These are phyloP conservation scores for Suhomyces faveliae DNA, from an alignment of 805 yeast species.

Conservation along the genomic window DNA sequence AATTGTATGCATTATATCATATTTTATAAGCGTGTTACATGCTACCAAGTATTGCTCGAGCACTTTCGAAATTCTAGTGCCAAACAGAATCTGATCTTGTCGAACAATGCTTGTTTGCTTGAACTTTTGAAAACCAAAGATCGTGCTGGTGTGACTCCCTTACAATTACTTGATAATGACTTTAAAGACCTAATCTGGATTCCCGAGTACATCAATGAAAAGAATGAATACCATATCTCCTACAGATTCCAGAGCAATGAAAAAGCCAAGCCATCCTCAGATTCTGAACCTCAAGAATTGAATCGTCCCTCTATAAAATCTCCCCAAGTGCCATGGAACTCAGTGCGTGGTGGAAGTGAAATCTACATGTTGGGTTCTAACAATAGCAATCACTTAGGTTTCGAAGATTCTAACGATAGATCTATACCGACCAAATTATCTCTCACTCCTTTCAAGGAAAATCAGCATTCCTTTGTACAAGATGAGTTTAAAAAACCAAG, in stretches of 20 bases:
- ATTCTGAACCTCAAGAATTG: not conserved
- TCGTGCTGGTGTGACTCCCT: slow-evolving; percentile 67
- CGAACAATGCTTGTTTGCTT: slow-evolving; percentile 21
- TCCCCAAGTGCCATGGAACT: slow-evolving; percentile 33
- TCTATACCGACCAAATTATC: slow-evolving; percentile 40
- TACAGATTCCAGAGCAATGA: slow-evolving; percentile 18
- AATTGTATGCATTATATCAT: slow-evolving; percentile 74
- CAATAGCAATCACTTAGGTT: slow-evolving; percentile 59
- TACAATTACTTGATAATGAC: slow-evolving; percentile 59
- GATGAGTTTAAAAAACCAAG: slow-evolving; percentile 36
- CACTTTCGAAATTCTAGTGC: slow-evolving; percentile 16
- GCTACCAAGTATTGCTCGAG: slow-evolving; percentile 45
- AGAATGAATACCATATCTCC: slow-evolving; percentile 27
- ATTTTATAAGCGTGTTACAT: slow-evolving; percentile 52
- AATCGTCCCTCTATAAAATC: slow-evolving; percentile 9
- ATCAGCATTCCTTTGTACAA: slow-evolving; percentile 5
- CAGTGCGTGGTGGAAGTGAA: slow-evolving; percentile 54
- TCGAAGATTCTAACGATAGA: slow-evolving; percentile 57
- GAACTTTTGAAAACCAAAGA: slow-evolving; percentile 59
- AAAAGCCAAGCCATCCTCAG: not conserved
- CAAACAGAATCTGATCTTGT: slow-evolving; percentile 15
- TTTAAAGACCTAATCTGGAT: slow-evolving; percentile 42
- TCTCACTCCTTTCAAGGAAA: slow-evolving; percentile 24
- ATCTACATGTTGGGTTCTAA: slow-evolving; percentile 64
- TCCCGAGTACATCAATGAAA: slow-evolving; percentile 41